These are phyloP conservation scores for Orbilia oligospora DNA, from an alignment of 2,329 filamentous ascomycete species.

Conservation along the genomic window DNA sequence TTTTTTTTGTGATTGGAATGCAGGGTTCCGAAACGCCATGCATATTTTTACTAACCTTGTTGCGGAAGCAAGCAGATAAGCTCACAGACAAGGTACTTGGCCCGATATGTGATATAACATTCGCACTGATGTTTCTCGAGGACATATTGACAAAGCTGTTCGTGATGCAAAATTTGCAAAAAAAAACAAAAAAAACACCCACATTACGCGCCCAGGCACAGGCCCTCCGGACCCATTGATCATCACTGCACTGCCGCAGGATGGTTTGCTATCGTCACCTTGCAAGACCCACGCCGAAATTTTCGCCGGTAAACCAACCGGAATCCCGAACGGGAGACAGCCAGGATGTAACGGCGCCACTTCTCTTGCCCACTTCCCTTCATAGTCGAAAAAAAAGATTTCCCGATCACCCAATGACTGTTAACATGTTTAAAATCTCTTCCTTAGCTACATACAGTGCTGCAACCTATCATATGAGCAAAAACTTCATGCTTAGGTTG, in stretches of 20 bases:
- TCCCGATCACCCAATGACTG: too few species aligned
- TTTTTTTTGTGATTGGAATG: conserved; percentile 6
- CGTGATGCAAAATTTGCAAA: conserved; percentile 1
- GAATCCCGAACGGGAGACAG: conserved; percentile 14
- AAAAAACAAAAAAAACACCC: too few species aligned
- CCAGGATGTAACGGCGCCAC: conserved; percentile 7
- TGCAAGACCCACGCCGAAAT: conserved; percentile 13
- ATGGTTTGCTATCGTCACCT: not conserved
- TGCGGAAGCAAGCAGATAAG: conserved; percentile 24
- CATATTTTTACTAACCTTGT: conserved; percentile 20
- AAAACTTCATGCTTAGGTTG: too few species aligned
- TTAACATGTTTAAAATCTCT: too few species aligned
- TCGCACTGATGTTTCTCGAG: conserved; percentile 17
- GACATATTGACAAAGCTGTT: not conserved
- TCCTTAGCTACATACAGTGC: not conserved
- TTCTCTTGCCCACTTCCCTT: not conserved
- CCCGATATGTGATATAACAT: conserved; percentile 12
- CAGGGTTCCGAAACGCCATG: conserved; percentile 29
- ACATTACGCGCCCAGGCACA: conserved; percentile 13
- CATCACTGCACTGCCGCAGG: not conserved
- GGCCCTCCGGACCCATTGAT: conserved; percentile 1
- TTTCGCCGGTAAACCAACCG: conserved; percentile 15
- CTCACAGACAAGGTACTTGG: conserved; percentile 4
- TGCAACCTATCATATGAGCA: not conserved
- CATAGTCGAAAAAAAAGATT: too few species aligned